Percentiles rank a stretch among this genome's conserved stretches.
Conservation (phyloP, 345 rosid genomes). For the Clausena lansium region DNA sequence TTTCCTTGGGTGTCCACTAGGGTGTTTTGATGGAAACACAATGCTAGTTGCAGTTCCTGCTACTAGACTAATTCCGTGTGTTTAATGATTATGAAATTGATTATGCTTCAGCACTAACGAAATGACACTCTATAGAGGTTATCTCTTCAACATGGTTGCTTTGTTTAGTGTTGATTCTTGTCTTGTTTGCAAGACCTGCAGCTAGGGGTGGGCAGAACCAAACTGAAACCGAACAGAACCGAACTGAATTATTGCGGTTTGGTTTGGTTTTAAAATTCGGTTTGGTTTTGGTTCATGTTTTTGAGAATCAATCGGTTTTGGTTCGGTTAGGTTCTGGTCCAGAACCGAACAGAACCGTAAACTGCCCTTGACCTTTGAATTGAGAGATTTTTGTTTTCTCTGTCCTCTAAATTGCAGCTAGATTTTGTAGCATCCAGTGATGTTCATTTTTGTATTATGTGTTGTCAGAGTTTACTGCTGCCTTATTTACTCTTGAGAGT, state of each 20-base stretch:
- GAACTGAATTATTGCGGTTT: no score
- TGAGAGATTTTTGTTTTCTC: background rate
- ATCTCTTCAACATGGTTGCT: background rate
- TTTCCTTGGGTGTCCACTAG: background rate
- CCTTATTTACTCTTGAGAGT: conserved; percentile 7
- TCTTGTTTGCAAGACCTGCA: background rate
- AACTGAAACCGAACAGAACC: no score
- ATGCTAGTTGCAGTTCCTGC: background rate
- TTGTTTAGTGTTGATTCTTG: background rate
- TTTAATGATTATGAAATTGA: background rate
- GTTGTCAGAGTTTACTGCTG: background rate
- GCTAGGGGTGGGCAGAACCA: no score
- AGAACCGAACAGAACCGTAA: no score
- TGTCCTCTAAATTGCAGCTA: background rate
- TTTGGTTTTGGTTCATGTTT: no score
- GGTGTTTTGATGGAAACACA: background rate
- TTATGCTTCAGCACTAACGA: background rate
- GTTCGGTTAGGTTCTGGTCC: no score
- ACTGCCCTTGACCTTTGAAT: background rate
- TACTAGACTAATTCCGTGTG: background rate
- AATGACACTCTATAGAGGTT: background rate
- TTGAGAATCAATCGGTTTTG: no score
- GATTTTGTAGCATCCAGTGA: background rate
- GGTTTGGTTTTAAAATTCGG: no score
- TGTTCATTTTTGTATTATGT: background rate